Evolutionary conservation across 2,329 filamentous ascomycete species (phyloP).

Genomic region (Huntiella omanensis): DNA sequence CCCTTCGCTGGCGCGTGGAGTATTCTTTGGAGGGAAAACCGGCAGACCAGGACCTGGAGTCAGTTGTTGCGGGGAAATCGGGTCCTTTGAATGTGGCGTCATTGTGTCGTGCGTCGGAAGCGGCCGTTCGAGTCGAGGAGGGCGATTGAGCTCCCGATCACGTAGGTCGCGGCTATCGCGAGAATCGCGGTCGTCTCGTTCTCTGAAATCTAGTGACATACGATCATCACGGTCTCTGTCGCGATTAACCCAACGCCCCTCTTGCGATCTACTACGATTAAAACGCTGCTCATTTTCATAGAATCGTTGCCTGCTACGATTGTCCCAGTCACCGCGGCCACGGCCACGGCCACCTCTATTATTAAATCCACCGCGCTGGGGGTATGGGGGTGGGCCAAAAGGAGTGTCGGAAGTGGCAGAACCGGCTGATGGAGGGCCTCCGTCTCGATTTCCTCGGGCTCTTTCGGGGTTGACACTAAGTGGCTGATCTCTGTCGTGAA

Average conservation of each 20-base stretch:
- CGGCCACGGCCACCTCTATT: slow-evolving; percentile 34
- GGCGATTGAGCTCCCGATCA: slow-evolving; percentile 28
- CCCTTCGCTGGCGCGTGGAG: slow-evolving; percentile 28
- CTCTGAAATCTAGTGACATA: slow-evolving; percentile 21
- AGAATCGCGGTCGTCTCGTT: slow-evolving; percentile 26
- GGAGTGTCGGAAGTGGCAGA: slow-evolving; percentile 51
- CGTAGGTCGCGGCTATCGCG: slow-evolving; percentile 27
- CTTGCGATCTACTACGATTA: slow-evolving; percentile 43
- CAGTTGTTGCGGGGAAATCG: slow-evolving; percentile 34
- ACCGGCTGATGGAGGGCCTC: slow-evolving; percentile 46
- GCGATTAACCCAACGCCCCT: slow-evolving; percentile 36
- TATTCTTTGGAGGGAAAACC: slow-evolving; percentile 27
- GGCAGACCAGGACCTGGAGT: slow-evolving; percentile 28
- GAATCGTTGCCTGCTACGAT: slow-evolving; percentile 35
- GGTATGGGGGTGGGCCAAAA: slow-evolving; percentile 30
- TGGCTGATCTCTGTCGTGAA: slow-evolving; percentile 40
- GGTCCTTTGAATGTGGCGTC: slow-evolving; percentile 21
- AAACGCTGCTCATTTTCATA: slow-evolving; percentile 47
- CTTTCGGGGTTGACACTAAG: slow-evolving; percentile 48
- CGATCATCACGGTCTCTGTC: slow-evolving; percentile 34
- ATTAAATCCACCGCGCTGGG: slow-evolving; percentile 32
- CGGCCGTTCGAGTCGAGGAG: slow-evolving; percentile 30
- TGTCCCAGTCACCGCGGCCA: slow-evolving; percentile 23
- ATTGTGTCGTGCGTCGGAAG: slow-evolving; percentile 29
- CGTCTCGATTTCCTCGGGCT: slow-evolving; percentile 51